Evolutionary conservation across 78 protist species (phyloP).

Genomic region (Emiliania huxleyi): DNA sequence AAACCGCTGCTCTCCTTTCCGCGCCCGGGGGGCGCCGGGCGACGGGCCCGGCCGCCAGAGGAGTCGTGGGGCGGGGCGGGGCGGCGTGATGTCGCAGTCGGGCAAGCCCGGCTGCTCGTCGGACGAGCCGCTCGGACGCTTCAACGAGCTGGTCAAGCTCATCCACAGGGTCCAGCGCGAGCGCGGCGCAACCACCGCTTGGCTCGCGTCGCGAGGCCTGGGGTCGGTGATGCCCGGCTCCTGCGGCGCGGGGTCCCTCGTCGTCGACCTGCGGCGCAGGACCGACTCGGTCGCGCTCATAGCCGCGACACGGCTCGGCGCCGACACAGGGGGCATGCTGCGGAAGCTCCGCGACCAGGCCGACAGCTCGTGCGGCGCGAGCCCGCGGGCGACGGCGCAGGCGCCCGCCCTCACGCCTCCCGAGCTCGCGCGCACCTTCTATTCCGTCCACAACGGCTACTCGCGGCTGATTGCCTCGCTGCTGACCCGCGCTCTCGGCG

Average conservation of each 20-base stretch:
- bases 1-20: too few relatives aligned
- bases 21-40: too few relatives aligned
- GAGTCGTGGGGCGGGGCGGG: too few relatives aligned
- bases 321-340: not conserved
- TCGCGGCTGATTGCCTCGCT: not conserved
- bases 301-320: not conserved
- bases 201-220: not conserved
- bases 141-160: too few relatives aligned
- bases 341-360: not conserved
- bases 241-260: not conserved
- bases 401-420: not conserved
- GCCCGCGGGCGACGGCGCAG: not conserved
- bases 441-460: not conserved
- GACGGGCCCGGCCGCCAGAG: too few relatives aligned
- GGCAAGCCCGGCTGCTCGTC: too few relatives aligned
- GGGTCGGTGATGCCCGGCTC: not conserved
- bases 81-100: too few relatives aligned
- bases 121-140: too few relatives aligned
- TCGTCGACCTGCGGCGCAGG: not conserved
- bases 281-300: not conserved
- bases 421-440: not conserved
- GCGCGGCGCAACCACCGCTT: not conserved
- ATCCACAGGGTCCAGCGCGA: not conserved
- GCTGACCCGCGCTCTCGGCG: not conserved
- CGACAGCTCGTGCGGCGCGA: not conserved